Conservation (phyloP, 1,284 basidiomycete species). For the Cerrena zonata region DNA sequence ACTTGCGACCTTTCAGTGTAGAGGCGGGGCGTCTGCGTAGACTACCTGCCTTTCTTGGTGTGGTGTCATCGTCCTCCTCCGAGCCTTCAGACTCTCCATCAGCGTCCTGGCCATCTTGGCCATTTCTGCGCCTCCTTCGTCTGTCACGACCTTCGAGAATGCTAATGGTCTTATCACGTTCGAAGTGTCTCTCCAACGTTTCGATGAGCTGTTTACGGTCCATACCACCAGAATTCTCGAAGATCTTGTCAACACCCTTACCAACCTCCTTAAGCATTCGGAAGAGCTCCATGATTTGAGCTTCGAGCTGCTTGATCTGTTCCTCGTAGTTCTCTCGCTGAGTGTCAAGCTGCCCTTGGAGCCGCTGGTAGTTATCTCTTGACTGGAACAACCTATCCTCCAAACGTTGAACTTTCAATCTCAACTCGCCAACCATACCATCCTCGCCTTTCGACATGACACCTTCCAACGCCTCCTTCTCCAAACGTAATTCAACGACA, state of each 20-base stretch:
- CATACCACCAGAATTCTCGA: constrained; percentile 61
- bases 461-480: constrained; percentile 73
- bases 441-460: constrained; percentile 78
- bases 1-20: constrained; percentile 27
- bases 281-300: constrained; percentile 91
- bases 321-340: constrained; percentile 84
- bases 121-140: constrained; percentile 30
- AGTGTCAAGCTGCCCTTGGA: constrained; percentile 75
- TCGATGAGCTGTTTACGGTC: constrained; percentile 79
- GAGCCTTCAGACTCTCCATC: constrained; percentile 35
- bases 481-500: constrained; percentile 59
- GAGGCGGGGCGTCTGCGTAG: constrained; percentile 34
- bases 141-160: constrained; percentile 73
- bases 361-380: constrained; percentile 68
- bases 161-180: constrained; percentile 79
- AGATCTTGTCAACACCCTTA: constrained; percentile 68
- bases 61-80: constrained; percentile 28
- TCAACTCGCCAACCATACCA: constrained; percentile 80
- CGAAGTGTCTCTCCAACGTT: constrained; percentile 76
- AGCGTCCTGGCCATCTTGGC: constrained; percentile 24
- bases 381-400: constrained; percentile 80
- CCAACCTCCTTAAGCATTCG: constrained; percentile 84
- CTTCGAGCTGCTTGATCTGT: constrained; percentile 81
- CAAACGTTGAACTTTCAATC: constrained; percentile 64
- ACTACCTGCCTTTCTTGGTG: constrained; percentile 49